These are phyloP conservation scores for Podosphaera fusca DNA, from an alignment of 2,329 filamentous ascomycete genomes.

Conservation along the genomic window DNA sequence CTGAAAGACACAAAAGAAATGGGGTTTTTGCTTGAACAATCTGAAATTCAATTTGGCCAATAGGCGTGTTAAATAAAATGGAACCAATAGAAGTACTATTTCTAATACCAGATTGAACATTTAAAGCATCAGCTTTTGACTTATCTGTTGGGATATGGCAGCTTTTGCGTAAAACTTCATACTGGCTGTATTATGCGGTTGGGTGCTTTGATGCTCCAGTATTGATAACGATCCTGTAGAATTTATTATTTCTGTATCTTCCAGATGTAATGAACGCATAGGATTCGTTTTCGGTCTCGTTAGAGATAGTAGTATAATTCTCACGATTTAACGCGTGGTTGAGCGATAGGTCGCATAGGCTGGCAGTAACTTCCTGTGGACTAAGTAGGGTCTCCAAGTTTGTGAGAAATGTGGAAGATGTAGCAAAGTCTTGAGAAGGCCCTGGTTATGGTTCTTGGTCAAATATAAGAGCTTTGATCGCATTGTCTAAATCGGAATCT, in stretches of 20 bases:
- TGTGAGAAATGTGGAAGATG: too few relatives aligned
- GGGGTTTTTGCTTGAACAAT: not conserved
- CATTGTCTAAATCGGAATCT: not conserved
- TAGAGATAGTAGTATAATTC: not conserved
- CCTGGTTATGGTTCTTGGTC: too few relatives aligned
- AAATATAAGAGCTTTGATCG: too few relatives aligned
- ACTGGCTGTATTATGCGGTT: too few relatives aligned
- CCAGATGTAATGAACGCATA: not conserved
- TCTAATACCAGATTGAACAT: not conserved
- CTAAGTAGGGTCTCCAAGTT: not conserved
- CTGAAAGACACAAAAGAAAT: not conserved
- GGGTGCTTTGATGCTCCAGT: too few relatives aligned
- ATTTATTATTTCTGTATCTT: not conserved
- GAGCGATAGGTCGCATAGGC: not conserved
- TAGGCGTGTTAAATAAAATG: not conserved
- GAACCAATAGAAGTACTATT: not conserved
- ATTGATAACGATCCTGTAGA: constrained; percentile 1
- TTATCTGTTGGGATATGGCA: not conserved
- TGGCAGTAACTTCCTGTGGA: not conserved
- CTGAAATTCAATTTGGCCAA: not conserved
- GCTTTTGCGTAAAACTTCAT: not conserved
- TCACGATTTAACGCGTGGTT: not conserved
- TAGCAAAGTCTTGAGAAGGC: too few relatives aligned
- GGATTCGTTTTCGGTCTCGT: not conserved
- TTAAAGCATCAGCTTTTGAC: not conserved